Base-by-base conservation (phyloP, 768 basidiomycete species). In the Leccinellum rugosiceps region DNA sequence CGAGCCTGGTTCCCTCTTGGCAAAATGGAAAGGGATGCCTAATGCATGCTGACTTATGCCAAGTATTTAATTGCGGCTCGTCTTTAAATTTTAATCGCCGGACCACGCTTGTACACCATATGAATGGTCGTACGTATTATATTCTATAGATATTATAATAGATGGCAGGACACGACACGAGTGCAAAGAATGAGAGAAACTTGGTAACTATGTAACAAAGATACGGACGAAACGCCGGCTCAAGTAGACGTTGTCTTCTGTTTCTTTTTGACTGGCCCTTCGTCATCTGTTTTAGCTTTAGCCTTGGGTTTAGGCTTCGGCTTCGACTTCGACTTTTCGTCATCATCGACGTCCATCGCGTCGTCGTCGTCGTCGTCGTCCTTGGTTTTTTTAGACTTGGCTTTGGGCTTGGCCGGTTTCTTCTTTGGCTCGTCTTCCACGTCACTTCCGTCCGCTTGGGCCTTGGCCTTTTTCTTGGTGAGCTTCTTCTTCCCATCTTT, bases 181-280 rank as follows among this genome's bases (percentile, higher is more conserved):
- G 30, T 34, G 31, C 21, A 13, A 31, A 19, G 41, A 49, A 50
- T 46, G 46, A 41, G 44, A 49, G 6, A 34, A 55, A 52, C n/a
- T 21, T 26, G 45, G n/a, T 21, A 35, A 43, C 9, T 43, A 38
- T 25, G 32, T 28, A 41, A 15, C 17, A 21, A 26, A 19, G 28
- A 48, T 34, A 25, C 19, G 38, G 8, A 41, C 5, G 30, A 47
- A 25, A 9, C 31, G 14, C 15, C 2, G 32, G 31, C 49, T 21
- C 14, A 21, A 26, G 15, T 61, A 63, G 78, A 43, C 21, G 45
- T 65, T 32, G 79, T 86, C 76, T 89, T 92, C 56, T 74, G 71
- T 72, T 92, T 92, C 76, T 92, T 92, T 75, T 86, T 89, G 3
- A 80, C 84, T 13, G 86, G 89, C 54, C 82, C 84, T 3, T 73